These are phyloP conservation scores for Phytopythium ostracodes DNA, from an alignment of 352 stramenopile genomes.

Conservation along the genomic window DNA sequence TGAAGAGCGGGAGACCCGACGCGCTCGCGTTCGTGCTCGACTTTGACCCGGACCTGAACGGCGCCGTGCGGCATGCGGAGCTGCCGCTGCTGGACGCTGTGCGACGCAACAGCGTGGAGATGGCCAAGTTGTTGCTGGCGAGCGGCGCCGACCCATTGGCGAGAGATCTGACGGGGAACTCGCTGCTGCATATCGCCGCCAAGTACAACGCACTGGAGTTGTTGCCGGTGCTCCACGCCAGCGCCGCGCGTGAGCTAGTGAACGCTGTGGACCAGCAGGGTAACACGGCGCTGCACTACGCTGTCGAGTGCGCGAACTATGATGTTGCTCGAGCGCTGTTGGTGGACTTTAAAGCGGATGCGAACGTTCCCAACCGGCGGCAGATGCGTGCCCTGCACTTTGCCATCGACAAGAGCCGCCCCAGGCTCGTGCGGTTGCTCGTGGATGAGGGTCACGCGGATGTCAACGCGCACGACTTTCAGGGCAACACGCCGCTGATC, in stretches of 20 bases:
- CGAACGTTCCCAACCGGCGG: constrained; percentile 19
- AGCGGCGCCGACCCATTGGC: constrained; percentile 15
- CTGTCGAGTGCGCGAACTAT: constrained; percentile 17
- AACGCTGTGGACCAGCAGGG: constrained; percentile 20
- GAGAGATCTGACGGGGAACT: constrained; percentile 22
- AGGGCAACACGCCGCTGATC: constrained; percentile 24
- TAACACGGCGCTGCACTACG: constrained; percentile 33
- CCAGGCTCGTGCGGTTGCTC: constrained; percentile 19
- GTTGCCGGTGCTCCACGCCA: constrained; percentile 14
- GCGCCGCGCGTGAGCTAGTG: constrained; percentile 17
- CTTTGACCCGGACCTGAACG: constrained; percentile 28
- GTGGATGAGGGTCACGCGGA: constrained; percentile 22
- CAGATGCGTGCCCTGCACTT: constrained; percentile 19
- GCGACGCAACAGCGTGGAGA: constrained; percentile 15
- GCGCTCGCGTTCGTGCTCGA: constrained; percentile 27
- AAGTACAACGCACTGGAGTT: constrained; percentile 20
- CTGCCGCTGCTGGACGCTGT: constrained; percentile 28
- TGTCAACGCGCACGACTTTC: constrained; percentile 19
- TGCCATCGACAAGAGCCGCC: constrained; percentile 20
- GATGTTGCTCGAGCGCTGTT: constrained; percentile 14
- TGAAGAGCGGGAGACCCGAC: constrained; percentile 18
- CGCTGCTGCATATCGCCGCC: constrained; percentile 28
- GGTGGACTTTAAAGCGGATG: constrained; percentile 14
- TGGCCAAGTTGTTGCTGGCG: constrained; percentile 24
- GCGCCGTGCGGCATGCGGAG: constrained; percentile 19